These are phyloP conservation scores for Thraustochytrium sp. DNA, from an alignment of 352 stramenopile genomes.

Conservation along the genomic window DNA sequence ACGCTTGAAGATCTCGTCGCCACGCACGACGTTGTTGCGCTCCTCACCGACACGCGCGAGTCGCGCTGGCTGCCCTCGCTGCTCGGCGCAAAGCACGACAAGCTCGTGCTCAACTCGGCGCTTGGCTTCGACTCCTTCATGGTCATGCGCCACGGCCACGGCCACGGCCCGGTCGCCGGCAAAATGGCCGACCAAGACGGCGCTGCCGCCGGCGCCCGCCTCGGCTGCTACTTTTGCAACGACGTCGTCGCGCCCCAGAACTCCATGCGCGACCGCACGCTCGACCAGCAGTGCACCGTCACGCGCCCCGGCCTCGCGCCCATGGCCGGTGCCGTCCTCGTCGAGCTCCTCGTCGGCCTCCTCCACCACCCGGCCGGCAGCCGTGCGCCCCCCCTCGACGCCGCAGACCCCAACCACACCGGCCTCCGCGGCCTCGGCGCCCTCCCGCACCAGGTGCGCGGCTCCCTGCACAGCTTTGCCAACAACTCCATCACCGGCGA, in stretches of 20 bases:
- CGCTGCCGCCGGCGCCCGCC: not conserved
- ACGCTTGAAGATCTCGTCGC: conserved; percentile 80
- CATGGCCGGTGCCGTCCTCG: conserved; percentile 82
- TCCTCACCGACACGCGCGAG: conserved; percentile 96
- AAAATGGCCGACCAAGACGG: not conserved
- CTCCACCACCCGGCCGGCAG: conserved; percentile 77
- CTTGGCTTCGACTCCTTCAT: conserved; percentile 94
- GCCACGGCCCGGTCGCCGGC: not conserved
- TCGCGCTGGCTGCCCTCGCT: conserved; percentile 96
- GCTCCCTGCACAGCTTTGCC: conserved; percentile 85
- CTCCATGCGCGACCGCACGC: conserved; percentile 88
- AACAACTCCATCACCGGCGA: conserved; percentile 73
- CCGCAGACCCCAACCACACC: not conserved
- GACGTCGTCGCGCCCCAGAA: conserved; percentile 96
- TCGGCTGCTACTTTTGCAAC: conserved; percentile 99
- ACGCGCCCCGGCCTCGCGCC: conserved; percentile 89
- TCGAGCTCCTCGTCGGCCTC: conserved; percentile 90
- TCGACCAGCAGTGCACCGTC: conserved; percentile 99
- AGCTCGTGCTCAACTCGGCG: conserved; percentile 77
- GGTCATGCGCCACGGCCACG: conserved; percentile 91
- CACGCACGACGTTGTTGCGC: conserved; percentile 88
- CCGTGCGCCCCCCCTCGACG: not conserved
- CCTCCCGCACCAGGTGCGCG: conserved; percentile 89
- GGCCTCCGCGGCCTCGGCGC: not conserved
- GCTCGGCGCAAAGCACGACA: conserved; percentile 81